Evolutionary conservation across 2,329 filamentous ascomycete genomes (phyloP).

Genomic region (Ophiostoma sp.): DNA sequence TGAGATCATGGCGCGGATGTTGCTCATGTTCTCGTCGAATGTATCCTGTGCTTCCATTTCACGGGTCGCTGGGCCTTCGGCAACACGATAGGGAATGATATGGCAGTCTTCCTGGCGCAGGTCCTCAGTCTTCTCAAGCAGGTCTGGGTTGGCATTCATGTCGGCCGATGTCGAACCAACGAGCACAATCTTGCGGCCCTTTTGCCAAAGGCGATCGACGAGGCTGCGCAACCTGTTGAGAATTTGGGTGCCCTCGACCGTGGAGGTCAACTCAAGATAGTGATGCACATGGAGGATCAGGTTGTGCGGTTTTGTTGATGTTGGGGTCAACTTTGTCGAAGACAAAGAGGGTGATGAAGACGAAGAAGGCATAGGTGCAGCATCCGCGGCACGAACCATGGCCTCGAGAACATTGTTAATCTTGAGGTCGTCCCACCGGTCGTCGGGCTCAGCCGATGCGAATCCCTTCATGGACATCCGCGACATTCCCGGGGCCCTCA

Average conservation of each 20-base stretch:
- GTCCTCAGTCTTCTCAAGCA: slow-evolving; percentile 36
- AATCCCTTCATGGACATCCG: slow-evolving; percentile 33
- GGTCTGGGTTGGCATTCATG: slow-evolving; percentile 44
- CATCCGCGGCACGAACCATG: slow-evolving; percentile 52
- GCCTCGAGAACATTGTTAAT: slow-evolving; percentile 58
- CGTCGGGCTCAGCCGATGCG: slow-evolving; percentile 39
- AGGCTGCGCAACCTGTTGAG: slow-evolving; percentile 68
- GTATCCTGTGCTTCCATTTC: slow-evolving; percentile 39
- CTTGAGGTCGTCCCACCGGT: slow-evolving; percentile 64
- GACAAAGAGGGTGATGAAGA: slow-evolving; percentile 18
- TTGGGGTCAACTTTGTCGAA: background rate
- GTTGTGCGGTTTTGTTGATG: slow-evolving; percentile 35
- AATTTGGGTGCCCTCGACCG: slow-evolving; percentile 67
- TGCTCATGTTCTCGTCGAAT: slow-evolving; percentile 48
- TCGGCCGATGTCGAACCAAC: slow-evolving; percentile 70
- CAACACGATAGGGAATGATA: slow-evolving; percentile 35
- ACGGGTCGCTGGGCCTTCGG: slow-evolving; percentile 21
- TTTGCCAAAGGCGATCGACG: slow-evolving; percentile 69
- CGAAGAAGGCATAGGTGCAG: slow-evolving; percentile 32
- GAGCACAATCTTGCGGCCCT: slow-evolving; percentile 71
- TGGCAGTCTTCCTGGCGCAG: slow-evolving; percentile 38
- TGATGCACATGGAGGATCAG: slow-evolving; percentile 80
- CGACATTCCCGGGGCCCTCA: slow-evolving; percentile 19
- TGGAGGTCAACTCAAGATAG: slow-evolving; percentile 72
- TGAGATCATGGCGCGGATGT: slow-evolving; percentile 49